Evolutionary conservation across 345 rosid genomes (phyloP), one percentile per base, ranked within the genome.

Genomic region (Brassica nigra): DNA sequence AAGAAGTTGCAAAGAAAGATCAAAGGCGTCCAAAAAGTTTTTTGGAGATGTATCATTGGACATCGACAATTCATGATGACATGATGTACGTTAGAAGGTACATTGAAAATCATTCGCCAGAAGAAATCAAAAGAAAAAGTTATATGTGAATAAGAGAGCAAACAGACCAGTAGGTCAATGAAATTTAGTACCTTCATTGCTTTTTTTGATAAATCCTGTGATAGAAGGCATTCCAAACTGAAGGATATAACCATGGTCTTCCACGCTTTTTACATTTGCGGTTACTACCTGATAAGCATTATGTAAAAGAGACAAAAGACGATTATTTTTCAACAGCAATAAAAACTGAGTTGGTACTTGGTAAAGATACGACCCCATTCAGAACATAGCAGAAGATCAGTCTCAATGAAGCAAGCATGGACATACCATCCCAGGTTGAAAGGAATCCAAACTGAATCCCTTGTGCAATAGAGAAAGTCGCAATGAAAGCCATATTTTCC

Each of bases 231-330:
- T 79, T 58, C 99, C 99, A 86, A 92, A 91, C 79, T 93, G 88
- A 80, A 95, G 97, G 70, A 95, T 90, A 85, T 86, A 95, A 66
- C 99, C 99, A 75, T 95, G 99, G 81, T 95, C 99, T 87, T 95
- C 99, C 28, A 93, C 57, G 77, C 99, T 95, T 86, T 88, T 95
- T 68, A 91, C 91, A 39, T 85, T 87, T n/a, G 96, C 93, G 61
- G 87, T 66, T 42, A 95, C 85, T 52, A 90, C 93, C 99, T 95
- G 83, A 73, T 65, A 77, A 65, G 74, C 63, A 67, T 39, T 18
- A 66, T 62, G 74, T 66, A 37, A 44, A 49, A 76, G 8, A 59
- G 62, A 67, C 28, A 78, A 44, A 80, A 29, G 10, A 12, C 58
- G 9, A 30, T 16, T 62, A 74, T 20, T 37, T 63, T 66, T 10